Percentiles rank a stretch among this genome's conserved stretches.
phyloP scores from a whole-genome alignment of 202 grass and related monocot species.

The Eragrostis tef region DNA sequence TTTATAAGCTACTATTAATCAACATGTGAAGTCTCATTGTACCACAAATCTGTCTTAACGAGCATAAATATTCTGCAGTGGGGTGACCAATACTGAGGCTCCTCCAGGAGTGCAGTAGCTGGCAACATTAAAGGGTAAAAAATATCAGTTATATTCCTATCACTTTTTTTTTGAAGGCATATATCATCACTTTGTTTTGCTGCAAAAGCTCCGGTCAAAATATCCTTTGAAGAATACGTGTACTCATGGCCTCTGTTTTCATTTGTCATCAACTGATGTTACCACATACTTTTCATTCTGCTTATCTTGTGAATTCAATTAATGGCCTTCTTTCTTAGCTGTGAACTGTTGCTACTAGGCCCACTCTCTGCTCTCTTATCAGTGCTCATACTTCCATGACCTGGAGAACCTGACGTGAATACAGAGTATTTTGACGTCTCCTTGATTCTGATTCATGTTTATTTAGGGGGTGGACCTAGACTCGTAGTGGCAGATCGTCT shows the following conservation, averaged over 20 bases:
- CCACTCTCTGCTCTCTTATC: not conserved
- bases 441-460: not conserved
- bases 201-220: not conserved
- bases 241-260: not conserved
- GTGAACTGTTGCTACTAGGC: not conserved
- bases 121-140: not conserved
- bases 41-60: not conserved
- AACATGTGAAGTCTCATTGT: conserved; percentile 30
- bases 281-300: not conserved
- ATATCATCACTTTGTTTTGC: not conserved
- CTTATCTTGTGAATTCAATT: not conserved
- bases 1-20: conserved; percentile 4
- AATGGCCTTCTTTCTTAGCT: not conserved
- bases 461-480: not conserved
- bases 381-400: conserved; percentile 15
- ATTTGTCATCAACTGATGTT: not conserved
- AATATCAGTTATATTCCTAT: not conserved
- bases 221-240: not conserved
- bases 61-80: not conserved
- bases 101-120: conserved; percentile 4
- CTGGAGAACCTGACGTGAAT: conserved; percentile 10
- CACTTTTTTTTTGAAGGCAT: too few relatives aligned
- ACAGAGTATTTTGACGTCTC: not conserved
- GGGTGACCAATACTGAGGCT: not conserved
- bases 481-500: not conserved